These are phyloP conservation scores for Colletotrichum liaoningense DNA, from an alignment of 2,329 filamentous ascomycete genomes.

Conservation along the genomic window DNA sequence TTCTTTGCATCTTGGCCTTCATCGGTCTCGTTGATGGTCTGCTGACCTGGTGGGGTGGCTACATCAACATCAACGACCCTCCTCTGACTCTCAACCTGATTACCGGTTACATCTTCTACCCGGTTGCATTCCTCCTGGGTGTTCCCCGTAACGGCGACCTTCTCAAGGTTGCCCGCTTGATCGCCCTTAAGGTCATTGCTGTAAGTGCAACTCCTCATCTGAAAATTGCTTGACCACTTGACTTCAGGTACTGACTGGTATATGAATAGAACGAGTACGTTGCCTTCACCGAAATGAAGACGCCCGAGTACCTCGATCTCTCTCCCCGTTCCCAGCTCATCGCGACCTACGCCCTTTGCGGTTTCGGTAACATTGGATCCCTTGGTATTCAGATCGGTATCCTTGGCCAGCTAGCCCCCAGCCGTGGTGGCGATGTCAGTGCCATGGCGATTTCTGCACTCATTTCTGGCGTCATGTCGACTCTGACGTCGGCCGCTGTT, in stretches of 20 bases:
- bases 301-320: constrained; percentile 66
- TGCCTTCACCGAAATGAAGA: constrained; percentile 70
- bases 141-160: constrained; percentile 76
- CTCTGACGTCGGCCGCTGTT: constrained; percentile 81
- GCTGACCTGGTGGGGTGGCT: constrained; percentile 85
- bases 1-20: constrained; percentile 87
- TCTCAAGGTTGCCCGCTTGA: constrained; percentile 80
- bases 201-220: constrained; percentile 47
- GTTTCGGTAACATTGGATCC: constrained; percentile 87
- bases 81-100: constrained; percentile 81
- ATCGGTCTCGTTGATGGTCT: constrained; percentile 81
- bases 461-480: constrained; percentile 81
- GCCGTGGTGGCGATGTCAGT: constrained; percentile 79
- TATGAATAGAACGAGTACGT: constrained; percentile 77
- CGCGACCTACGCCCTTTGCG: constrained; percentile 86
- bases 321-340: constrained; percentile 81
- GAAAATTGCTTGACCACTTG: not conserved
- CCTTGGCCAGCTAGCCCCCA: constrained; percentile 82
- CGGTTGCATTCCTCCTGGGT: constrained; percentile 83
- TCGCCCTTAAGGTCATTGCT: constrained; percentile 86
- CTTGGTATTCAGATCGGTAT: constrained; percentile 93
- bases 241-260: constrained; percentile 41
- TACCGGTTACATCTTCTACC: constrained; percentile 82
- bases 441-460: constrained; percentile 81
- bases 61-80: constrained; percentile 78